Conservation (phyloP, 1,139 yeast species). For the Taphrina populina region DNA sequence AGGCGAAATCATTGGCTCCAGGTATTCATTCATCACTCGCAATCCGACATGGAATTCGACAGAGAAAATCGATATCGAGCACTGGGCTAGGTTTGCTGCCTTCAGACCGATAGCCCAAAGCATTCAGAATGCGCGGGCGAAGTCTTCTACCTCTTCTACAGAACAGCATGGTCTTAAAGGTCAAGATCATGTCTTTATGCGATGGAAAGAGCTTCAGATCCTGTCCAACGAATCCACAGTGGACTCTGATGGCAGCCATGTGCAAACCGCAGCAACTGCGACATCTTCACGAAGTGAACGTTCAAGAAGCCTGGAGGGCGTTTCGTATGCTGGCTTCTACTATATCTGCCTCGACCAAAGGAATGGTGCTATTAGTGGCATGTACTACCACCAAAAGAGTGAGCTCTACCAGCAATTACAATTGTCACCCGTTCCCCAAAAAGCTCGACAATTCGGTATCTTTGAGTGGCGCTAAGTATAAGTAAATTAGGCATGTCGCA, state of each 20-base stretch:
- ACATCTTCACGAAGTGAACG: slow-evolving; percentile 10
- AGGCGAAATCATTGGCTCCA: slow-evolving; percentile 77
- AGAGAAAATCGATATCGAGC: slow-evolving; percentile 70
- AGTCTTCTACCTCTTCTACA: not conserved
- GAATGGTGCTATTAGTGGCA: slow-evolving; percentile 72
- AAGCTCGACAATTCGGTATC: slow-evolving; percentile 1
- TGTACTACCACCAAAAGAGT: slow-evolving; percentile 64
- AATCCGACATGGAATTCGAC: slow-evolving; percentile 60
- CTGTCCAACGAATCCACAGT: slow-evolving; percentile 16
- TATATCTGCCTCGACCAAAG: slow-evolving; percentile 78
- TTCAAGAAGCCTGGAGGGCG: slow-evolving; percentile 53
- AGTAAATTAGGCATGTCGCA: not conserved
- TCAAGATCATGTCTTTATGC: slow-evolving; percentile 69
- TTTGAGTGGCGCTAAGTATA: slow-evolving; percentile 8
- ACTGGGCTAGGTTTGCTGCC: slow-evolving; percentile 77
- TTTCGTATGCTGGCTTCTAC: slow-evolving; percentile 90
- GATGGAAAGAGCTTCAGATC: slow-evolving; percentile 76
- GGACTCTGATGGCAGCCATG: not conserved
- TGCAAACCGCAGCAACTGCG: not conserved
- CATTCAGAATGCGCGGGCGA: slow-evolving; percentile 7
- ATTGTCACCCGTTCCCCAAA: slow-evolving; percentile 4
- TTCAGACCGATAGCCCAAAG: slow-evolving; percentile 49
- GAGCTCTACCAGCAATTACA: slow-evolving; percentile 23
- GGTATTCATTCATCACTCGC: slow-evolving; percentile 52
- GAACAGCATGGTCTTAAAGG: slow-evolving; percentile 42